A percentile compares a stretch with the other conserved stretches of the same genome.
These are phyloP conservation scores for Penicillium taxi DNA, from an alignment of 495 filamentous ascomycete species.

Conservation along the genomic window DNA sequence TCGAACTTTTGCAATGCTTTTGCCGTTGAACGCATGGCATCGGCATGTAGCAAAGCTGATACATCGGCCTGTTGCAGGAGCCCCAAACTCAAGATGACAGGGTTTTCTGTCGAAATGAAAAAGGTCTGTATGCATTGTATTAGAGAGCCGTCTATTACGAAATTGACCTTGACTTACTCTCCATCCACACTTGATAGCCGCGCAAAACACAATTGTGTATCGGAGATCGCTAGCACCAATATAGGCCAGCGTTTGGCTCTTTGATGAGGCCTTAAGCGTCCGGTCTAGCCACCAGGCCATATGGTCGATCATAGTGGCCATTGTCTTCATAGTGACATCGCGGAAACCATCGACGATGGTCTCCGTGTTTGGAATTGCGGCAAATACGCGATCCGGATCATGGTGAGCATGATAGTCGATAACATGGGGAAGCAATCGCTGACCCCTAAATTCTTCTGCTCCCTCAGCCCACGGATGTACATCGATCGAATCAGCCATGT, in stretches of 20 bases:
- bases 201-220: slow-evolving; percentile 23
- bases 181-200: slow-evolving; percentile 27
- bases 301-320: slow-evolving; percentile 18
- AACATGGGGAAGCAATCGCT: slow-evolving; percentile 11
- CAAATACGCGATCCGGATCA: slow-evolving; percentile 19
- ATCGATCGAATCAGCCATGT: slow-evolving; percentile 5
- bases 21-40: slow-evolving; percentile 5
- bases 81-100: slow-evolving; percentile 10
- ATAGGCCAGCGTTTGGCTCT: slow-evolving; percentile 19
- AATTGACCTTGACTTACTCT: slow-evolving; percentile 15
- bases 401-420: slow-evolving; percentile 14
- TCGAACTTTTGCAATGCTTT: slow-evolving; percentile 12
- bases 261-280: background rate
- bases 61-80: slow-evolving; percentile 12
- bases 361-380: slow-evolving; percentile 11
- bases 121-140: slow-evolving; percentile 4
- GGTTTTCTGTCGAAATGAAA: slow-evolving; percentile 9
- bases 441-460: slow-evolving; percentile 10
- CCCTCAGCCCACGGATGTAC: slow-evolving; percentile 8
- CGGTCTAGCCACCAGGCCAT: slow-evolving; percentile 18
- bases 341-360: slow-evolving; percentile 15
- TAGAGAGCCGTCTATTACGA: background rate
- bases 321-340: slow-evolving; percentile 16
- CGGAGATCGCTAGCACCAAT: slow-evolving; percentile 21
- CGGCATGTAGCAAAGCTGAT: slow-evolving; percentile 3